Base-by-base conservation (phyloP, 768 basidiomycete species). In the Russula ochroleuca region DNA sequence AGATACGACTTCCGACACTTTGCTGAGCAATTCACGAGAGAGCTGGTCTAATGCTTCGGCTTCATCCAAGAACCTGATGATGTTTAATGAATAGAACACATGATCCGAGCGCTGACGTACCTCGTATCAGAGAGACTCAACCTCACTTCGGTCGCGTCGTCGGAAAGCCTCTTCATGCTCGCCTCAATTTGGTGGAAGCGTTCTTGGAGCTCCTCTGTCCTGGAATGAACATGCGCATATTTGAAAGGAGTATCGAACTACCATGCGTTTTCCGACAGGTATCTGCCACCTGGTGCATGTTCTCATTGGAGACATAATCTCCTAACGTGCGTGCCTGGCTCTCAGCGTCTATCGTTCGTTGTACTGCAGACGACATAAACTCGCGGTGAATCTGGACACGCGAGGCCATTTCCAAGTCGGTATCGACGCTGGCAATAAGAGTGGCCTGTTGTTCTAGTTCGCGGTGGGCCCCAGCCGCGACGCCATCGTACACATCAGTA, bases 211-310 rank as follows among this genome's bases (percentile, higher is more conserved):
- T 55, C 70, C 1, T 0, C 61, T 64, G 11, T 45, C 17, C 47
- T 23, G 59, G 41, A 3, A n/a, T 59, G 19, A 64, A 53, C 11
- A 45, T 21, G 47, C 14, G 54, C 54, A 31, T 25, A 28, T n/a
- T 23, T 14, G 54, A 23, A 25, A 23, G 33, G 11, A 28, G 66
- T 41, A 68, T 41, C 17, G 49, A 70, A 82, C 45, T 63, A 88
- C 90, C 83, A 77, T 92, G 87, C 28, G 86, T 85, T 53, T 80
- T 79, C 17, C 76, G 70, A 75, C 90, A 92, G 4, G 81, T 83
- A 17, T 87, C 87, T 3, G 84, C 88, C 1, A 94, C 92, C 71
- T 88, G 82, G 69, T 78, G 81, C 92, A 94, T 94, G 75, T 86
- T 90, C 55, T 78, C 82, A 67, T 79, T 81, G 15, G 87, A 87